phyloP scores from a whole-genome alignment of 768 basidiomycete species.

The Clitopilus hobsonii region DNA sequence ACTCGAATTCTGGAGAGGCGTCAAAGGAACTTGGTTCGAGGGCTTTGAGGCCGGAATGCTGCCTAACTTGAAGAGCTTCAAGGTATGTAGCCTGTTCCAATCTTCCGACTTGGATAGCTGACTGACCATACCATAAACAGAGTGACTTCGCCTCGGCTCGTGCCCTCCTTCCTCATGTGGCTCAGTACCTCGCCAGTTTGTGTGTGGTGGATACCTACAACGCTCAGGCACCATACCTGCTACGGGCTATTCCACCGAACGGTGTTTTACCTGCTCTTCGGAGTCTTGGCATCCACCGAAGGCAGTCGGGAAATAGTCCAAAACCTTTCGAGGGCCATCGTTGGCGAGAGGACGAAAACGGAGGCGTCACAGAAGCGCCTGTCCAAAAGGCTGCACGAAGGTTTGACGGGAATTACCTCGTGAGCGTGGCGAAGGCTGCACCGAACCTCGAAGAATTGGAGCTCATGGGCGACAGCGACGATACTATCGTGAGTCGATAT shows the following conservation, averaged over 20 bases:
- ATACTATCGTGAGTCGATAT: constrained; percentile 1
- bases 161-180: constrained; percentile 5
- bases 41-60: constrained; percentile 4
- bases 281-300: constrained; percentile 5
- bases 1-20: constrained; percentile 1
- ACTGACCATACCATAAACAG: neutral
- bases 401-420: constrained; percentile 7
- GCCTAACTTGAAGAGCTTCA: constrained; percentile 4
- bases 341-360: constrained; percentile 5
- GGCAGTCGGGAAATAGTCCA: neutral
- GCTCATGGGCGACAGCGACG: constrained; percentile 8
- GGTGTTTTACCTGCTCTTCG: constrained; percentile 5
- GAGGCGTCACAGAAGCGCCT: neutral
- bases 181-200: constrained; percentile 2
- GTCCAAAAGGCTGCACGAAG: neutral
- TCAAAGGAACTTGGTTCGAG: constrained; percentile 2
- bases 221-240: constrained; percentile 4
- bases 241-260: neutral
- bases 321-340: constrained; percentile 4
- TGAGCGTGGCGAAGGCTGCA: constrained; percentile 3
- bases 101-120: neutral
- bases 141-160: neutral
- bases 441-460: constrained; percentile 7
- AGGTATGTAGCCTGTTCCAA: constrained; percentile 1
- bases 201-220: constrained; percentile 4